Evolutionary conservation across 768 basidiomycete species (phyloP).

Genomic region (Udeniomyces megalosporus): DNA sequence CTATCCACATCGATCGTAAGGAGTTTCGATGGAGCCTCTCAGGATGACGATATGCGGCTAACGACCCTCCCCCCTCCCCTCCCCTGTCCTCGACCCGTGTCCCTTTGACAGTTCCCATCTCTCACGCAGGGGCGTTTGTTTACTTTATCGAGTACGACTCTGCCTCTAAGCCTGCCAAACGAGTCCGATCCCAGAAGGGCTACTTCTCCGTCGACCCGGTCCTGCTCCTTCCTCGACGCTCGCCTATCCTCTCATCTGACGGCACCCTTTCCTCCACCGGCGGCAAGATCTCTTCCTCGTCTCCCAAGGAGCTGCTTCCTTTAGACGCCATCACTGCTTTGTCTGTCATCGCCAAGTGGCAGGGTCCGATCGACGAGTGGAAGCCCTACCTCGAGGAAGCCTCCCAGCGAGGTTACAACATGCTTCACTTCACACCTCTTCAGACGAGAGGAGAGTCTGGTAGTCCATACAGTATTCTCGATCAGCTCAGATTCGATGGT

Average conservation of each 20-base stretch:
- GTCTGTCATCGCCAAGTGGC: conserved; percentile 94
- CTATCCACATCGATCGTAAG: conserved; percentile 66
- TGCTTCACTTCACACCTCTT: conserved; percentile 91
- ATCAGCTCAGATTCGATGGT: conserved; percentile 72
- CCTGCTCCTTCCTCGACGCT: conserved; percentile 55
- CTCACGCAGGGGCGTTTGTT: conserved; percentile 86
- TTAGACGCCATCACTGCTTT: conserved; percentile 77
- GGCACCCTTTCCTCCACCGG: conserved; percentile 5
- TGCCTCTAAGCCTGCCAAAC: conserved; percentile 28
- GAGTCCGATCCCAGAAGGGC: conserved; percentile 67
- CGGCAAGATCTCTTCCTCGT: background rate
- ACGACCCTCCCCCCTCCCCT: background rate
- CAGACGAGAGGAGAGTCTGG: conserved; percentile 78
- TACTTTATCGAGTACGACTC: conserved; percentile 84
- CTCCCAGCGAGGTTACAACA: conserved; percentile 81
- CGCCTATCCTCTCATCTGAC: conserved; percentile 46
- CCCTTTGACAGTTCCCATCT: conserved; percentile 54
- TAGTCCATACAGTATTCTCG: conserved; percentile 83
- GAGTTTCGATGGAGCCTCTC: background rate
- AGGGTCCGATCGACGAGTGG: conserved; percentile 74
- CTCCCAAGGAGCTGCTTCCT: conserved; percentile 35
- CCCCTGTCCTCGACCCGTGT: background rate
- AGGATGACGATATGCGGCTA: no score
- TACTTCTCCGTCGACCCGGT: conserved; percentile 95
- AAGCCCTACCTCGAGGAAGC: conserved; percentile 63